Evolutionary conservation across 441 rosid genomes (phyloP), one percentile per base, ranked within the genome.

Genomic region (Pelargonium fulgidum): DNA sequence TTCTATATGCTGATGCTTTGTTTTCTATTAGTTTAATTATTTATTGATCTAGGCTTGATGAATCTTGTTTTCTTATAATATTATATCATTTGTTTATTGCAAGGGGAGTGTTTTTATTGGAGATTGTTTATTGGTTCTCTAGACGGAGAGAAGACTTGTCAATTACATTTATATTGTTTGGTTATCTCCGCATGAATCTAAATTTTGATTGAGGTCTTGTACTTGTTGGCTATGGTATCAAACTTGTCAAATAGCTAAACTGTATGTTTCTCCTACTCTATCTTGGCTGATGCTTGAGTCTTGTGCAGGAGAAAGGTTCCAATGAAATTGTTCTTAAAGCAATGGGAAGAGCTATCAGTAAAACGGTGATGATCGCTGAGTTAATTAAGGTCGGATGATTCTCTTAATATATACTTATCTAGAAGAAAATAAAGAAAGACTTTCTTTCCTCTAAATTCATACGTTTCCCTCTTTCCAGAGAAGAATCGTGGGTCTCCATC

Each of bases 271-370:
- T 64, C 47, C 44, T 13, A 7, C 16, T 62, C 22, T 58, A n/a
- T 36, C 59, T 33, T 41, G 11, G n/a, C 0, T 12, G 33, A 9
- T 74, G 29, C 24, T 29, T 47, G 20, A 41, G 54, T 24, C 20
- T 13, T 50, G 19, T 68, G 56, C 68, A 93, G 99, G 99, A 94
- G 20, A 89, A 85, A 58, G 91, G 88, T 16, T 84, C 91, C 1
- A 74, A 79, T 76, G 92, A 90, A 80, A 82, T 94, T 75, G 81
- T 85, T 17, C 85, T 94, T 75, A 94, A 94, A 85, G 99, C 99
- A 56, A 91, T 94, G 96, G 97, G 97, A 70, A 85, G 93, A 80
- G 99, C 99, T 77, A 94, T 94, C 75, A 91, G 85, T 77, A 94
- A 94, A 85, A 91, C 90, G 68, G 93, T 91, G 64, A 86, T 87